phyloP scores from a whole-genome alignment of 371 early-diverging fungal species.

The Mortierella sp. region DNA sequence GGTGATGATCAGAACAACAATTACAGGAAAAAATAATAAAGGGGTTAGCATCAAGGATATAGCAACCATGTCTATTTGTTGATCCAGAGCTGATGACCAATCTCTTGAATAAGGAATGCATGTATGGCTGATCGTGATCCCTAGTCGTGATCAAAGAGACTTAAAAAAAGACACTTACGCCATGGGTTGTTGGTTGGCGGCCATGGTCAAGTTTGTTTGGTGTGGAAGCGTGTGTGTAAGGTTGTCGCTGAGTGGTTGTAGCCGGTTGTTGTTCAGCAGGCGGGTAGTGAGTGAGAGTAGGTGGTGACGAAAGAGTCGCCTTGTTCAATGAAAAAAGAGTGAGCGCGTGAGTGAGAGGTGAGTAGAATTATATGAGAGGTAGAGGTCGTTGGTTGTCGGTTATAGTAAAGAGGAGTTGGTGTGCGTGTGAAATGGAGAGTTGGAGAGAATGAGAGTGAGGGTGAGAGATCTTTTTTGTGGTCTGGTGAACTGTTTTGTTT shows the following conservation, averaged over 20 bases:
- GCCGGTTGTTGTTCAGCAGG: neutral
- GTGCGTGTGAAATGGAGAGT: neutral
- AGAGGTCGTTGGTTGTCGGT: neutral
- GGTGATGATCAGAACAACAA: neutral
- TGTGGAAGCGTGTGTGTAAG: neutral
- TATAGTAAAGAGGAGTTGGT: neutral
- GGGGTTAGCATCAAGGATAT: neutral
- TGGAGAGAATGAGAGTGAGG: neutral
- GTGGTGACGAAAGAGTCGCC: neutral
- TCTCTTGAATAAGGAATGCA: neutral
- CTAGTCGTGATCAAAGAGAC: neutral
- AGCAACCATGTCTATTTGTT: neutral
- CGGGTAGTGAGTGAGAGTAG: neutral
- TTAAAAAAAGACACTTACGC: slow-evolving; percentile 33
- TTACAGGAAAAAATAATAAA: neutral
- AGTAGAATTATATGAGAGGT: neutral
- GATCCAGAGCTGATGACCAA: neutral
- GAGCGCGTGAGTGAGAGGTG: neutral
- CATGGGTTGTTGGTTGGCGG: slow-evolving; percentile 45
- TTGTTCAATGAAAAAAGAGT: neutral
- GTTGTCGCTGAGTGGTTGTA: slow-evolving; percentile 2
- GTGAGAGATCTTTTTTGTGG: neutral
- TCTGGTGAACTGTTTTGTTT: neutral
- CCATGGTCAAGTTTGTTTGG: slow-evolving; percentile 20
- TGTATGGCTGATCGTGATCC: neutral